Evolutionary conservation across 768 basidiomycete species (phyloP).

Genomic region (Boletellus emodensis): DNA sequence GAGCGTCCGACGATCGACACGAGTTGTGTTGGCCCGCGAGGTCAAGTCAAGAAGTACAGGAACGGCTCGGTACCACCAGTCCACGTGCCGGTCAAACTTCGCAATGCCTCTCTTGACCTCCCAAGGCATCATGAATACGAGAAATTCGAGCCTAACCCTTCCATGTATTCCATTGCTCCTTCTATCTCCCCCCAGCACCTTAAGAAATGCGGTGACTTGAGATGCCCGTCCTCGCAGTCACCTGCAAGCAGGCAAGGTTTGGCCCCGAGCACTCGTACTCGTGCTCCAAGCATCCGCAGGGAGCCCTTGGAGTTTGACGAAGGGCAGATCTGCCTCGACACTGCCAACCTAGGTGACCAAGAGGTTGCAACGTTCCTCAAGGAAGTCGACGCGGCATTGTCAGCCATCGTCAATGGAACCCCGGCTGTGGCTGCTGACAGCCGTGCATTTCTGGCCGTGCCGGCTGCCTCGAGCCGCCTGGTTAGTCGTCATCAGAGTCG

Average conservation of each 20-base stretch:
- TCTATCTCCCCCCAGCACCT: constrained; percentile 22
- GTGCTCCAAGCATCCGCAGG: constrained; percentile 27
- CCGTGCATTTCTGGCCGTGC: constrained; percentile 29
- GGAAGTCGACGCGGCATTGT: constrained; percentile 29
- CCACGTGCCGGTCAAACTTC: constrained; percentile 26
- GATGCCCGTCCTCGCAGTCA: constrained; percentile 20
- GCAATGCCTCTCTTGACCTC: constrained; percentile 30
- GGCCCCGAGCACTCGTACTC: constrained; percentile 13
- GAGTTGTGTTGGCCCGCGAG: constrained; percentile 30
- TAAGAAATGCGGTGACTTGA: constrained; percentile 21
- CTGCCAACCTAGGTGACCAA: constrained; percentile 28
- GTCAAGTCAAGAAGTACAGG: constrained; percentile 30
- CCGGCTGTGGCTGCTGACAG: constrained; percentile 29
- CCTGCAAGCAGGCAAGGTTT: constrained; percentile 28
- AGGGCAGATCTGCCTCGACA: constrained; percentile 30
- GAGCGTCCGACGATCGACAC: constrained; percentile 32
- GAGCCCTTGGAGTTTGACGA: constrained; percentile 29
- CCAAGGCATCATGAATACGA: constrained; percentile 23
- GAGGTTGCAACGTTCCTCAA: constrained; percentile 31
- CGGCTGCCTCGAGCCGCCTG: constrained; percentile 22
- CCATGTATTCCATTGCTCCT: constrained; percentile 30
- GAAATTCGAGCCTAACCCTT: constrained; percentile 26
- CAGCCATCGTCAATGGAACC: constrained; percentile 22
- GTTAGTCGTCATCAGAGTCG: constrained; percentile 28
- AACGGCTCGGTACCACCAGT: constrained; percentile 31